Base-by-base conservation (phyloP, 2,329 filamentous ascomycete species). In the Aspergillus sclerotialis region DNA sequence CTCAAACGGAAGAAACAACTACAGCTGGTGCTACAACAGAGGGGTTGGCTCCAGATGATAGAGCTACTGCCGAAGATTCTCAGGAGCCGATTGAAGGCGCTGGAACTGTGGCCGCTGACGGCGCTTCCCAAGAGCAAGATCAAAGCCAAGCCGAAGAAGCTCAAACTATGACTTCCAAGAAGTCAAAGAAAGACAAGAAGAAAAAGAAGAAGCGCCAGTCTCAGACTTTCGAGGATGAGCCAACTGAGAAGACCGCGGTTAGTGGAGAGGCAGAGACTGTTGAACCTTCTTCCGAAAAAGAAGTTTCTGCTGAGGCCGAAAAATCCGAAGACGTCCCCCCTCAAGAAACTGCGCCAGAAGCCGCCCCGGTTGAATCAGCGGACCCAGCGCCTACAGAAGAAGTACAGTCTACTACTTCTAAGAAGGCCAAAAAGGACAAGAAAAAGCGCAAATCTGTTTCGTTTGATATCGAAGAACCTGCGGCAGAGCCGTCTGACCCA, bases 401-500 rank as follows among this genome's bases (percentile, higher is more conserved):
- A 8, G 5, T 24, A 5, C 45, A 41, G 28, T 37, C 42, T 3
- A n/a, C 42, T 10, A 44, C 37, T 12, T 43, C 46, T 5, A 58
- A 54, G 42, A 68, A 63, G 43, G 52, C 53, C 7, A 68, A 68
- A 52, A 70, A 67, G 40, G 53, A 52, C 19, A 56, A 51, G 42
- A 56, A 56, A 25, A 54, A 50, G 28, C 42, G 48, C 35, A 44
- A 53, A 32, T 47, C 44, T 14, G 43, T 48, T n/a, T 36, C 42
- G 6, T 41, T 46, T 9, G 53, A 54, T 36, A 55, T 52, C 29
- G 49, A 44, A 10, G 45, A 48, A 19, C 24, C 48, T 4, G 14
- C 23, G 10, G 13, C 10, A 11, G 18, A 43, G 19, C 10, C 19
- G 15, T 17, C 25, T 6, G 42, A 43, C 10, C 10, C 32, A 5